Base-by-base conservation (phyloP, 805 yeast genomes). In the Cyberlindnera samutprakarnensis region DNA sequence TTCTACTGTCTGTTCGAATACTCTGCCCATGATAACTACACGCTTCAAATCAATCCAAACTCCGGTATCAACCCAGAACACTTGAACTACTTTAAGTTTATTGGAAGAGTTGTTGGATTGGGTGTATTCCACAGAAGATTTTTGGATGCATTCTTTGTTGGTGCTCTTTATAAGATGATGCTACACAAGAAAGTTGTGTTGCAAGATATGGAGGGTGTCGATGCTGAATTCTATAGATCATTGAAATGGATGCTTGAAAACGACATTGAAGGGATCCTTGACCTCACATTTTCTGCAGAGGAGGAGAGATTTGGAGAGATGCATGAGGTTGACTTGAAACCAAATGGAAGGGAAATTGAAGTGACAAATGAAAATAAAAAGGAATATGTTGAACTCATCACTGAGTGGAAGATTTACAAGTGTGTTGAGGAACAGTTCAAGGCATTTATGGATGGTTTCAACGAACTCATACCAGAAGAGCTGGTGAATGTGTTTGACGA, bases 141-240 rank as follows among this genome's bases (percentile, higher is more conserved):
- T 66, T 65, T 92, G 56, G 99, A 92, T 59, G 97, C 97, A 0
- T 92, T 92, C 72, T 92, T 92, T 60, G 95, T 94, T 49, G 96
- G 96, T 45, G 97, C 98, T 2, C 75, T 92, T 59, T 92, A 92
- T 64, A 92, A 92, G 66, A 86, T 92, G 96, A 86, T 92, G 82
- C 69, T 92, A 48, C 85, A 78, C 54, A 92, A 92, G 61, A 87
- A 87, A 66, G 95, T 92, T 45, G 90, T 86, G 2, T 66, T 92
- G 46, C 95, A 85, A 59, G 99, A 92, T 62, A 82, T 92, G 94
- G 98, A 92, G 61, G 95, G 96, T 61, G 96, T 94, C 39, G 99
- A 92, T 61, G 90, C 95, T 16, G 97, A 92, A 54, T 87, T 90
- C 63, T 86, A 86, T 64, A 77, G 92, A 53, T 90, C 95, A 16